These are phyloP conservation scores for Pogostemon cablin DNA, from an alignment of 257 asterid species.

Conservation along the genomic window DNA sequence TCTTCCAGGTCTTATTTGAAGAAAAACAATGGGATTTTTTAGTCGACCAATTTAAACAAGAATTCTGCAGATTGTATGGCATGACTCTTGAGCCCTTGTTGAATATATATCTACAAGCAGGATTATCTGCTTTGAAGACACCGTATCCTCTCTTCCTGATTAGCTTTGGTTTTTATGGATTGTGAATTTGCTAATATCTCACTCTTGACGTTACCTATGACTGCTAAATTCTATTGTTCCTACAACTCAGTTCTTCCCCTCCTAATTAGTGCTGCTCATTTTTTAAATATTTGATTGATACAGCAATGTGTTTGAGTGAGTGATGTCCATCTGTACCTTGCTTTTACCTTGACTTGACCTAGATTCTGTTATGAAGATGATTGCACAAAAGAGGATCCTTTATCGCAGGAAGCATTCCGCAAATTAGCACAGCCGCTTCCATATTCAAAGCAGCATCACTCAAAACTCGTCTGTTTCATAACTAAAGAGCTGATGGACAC, in stretches of 20 bases:
- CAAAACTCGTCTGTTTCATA: conserved; percentile 90
- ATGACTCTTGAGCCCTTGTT: conserved; percentile 94
- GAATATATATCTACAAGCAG: conserved; percentile 95
- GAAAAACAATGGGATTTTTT: conserved; percentile 90
- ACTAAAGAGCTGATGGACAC: conserved; percentile 94
- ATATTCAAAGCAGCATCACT: conserved; percentile 96
- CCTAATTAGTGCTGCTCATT: conserved; percentile 13
- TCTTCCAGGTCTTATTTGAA: conserved; percentile 80
- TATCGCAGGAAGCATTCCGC: conserved; percentile 95
- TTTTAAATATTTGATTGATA: conserved; percentile 13
- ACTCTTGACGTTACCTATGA: neutral
- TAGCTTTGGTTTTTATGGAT: neutral
- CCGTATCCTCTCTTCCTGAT: conserved; percentile 77
- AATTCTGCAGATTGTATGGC: conserved; percentile 94
- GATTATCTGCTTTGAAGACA: conserved; percentile 92
- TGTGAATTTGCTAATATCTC: neutral
- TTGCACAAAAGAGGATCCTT: conserved; percentile 97
- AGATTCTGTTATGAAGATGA: conserved; percentile 93
- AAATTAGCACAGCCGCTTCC: conserved; percentile 86
- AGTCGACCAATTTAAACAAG: conserved; percentile 92
- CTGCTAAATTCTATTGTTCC: conserved; percentile 12
- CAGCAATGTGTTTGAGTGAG: conserved; percentile 15
- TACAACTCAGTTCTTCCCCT: neutral
- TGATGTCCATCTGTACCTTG: conserved; percentile 12
- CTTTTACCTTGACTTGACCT: conserved; percentile 57